A percentile compares a stretch with the other conserved stretches of the same genome.
Evolutionary conservation across 164 flowering plant species (phyloP).

Genomic region (Macadamia tetraphylla): DNA sequence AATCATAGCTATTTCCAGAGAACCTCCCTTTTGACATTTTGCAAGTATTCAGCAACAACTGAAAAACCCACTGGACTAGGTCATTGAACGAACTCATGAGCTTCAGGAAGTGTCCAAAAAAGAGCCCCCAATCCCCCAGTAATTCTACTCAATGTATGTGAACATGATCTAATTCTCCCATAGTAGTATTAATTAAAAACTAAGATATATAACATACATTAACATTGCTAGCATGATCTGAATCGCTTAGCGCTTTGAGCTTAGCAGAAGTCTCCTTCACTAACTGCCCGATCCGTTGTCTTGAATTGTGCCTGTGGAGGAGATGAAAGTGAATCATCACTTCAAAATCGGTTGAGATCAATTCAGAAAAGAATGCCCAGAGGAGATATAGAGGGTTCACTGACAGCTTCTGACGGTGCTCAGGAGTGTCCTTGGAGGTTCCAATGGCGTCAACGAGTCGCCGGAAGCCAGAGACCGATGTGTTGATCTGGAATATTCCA

Average conservation of each 20-base stretch:
- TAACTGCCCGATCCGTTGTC: constrained; percentile 52
- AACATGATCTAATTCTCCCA: neutral
- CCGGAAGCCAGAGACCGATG: constrained; percentile 56
- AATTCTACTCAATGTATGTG: too few species aligned
- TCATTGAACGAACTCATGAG: too few species aligned
- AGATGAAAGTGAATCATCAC: neutral
- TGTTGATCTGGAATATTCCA: constrained; percentile 69
- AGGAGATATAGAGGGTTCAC: constrained; percentile 4
- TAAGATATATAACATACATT: constrained; percentile 19
- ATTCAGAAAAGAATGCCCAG: neutral
- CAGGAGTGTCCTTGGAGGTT: constrained; percentile 64
- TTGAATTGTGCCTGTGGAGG: constrained; percentile 41
- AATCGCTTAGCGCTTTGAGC: constrained; percentile 52
- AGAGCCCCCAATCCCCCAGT: too few species aligned
- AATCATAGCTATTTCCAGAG: too few species aligned
- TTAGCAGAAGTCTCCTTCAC: constrained; percentile 70
- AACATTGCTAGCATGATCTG: constrained; percentile 30
- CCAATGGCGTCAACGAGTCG: constrained; percentile 64
- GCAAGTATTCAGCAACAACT: too few species aligned
- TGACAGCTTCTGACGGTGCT: constrained; percentile 66
- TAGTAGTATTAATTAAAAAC: neutral
- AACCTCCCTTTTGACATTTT: too few species aligned
- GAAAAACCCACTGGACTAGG: too few species aligned
- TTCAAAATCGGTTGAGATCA: neutral
- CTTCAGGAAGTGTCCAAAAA: too few species aligned